Base-by-base conservation (phyloP, 106 monocot species). In the Hemerocallis citrina region DNA sequence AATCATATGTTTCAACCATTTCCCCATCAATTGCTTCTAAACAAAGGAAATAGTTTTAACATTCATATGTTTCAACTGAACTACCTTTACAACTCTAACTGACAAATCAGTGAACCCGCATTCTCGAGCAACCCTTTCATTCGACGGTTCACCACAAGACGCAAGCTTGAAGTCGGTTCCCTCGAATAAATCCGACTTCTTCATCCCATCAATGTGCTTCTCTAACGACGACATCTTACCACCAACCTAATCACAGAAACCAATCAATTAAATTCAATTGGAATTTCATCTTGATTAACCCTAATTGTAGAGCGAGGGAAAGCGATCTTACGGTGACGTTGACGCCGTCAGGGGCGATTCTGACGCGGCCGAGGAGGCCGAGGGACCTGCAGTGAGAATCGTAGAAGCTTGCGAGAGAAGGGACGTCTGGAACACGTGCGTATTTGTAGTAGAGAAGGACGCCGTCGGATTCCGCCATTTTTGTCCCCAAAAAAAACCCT, bases 371-470 rank as follows among this genome's bases (percentile, higher is more conserved):
- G 49, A 86, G 77, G 42, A 96, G 81, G 38, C 60, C 76, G 44
- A 96, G 91, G 13, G 84, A 81, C 32, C 54, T 45, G 67, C 90
- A 90, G 35, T 81, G 73, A 25, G 84, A 72, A 0, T 84, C 72
- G 47, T 81, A 96, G 72, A 84, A 79, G 44, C 50, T 27, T 35
- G 77, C 78, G 40, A 87, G 77, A 24, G 71, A 63, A 37, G 61
- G 27, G 38, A 84, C 60, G 27, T 96, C 86, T 16, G 81, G 78
- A 20, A 90, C 55, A 11, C 52, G 16, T 0, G 71, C 80, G 59
- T 90, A 96, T 63, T 86, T 90, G 68, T 96, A 96, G 68, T 96
- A 96, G 66, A 96, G 90, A 54, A 96, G 86, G 33, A 96, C 75
- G 6, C 90, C 95, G 39, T 47, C 38, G 19, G 60, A 38, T 21